These are phyloP conservation scores for Gardenia jasminoides DNA, from an alignment of 257 asterid species.

Conservation along the genomic window DNA sequence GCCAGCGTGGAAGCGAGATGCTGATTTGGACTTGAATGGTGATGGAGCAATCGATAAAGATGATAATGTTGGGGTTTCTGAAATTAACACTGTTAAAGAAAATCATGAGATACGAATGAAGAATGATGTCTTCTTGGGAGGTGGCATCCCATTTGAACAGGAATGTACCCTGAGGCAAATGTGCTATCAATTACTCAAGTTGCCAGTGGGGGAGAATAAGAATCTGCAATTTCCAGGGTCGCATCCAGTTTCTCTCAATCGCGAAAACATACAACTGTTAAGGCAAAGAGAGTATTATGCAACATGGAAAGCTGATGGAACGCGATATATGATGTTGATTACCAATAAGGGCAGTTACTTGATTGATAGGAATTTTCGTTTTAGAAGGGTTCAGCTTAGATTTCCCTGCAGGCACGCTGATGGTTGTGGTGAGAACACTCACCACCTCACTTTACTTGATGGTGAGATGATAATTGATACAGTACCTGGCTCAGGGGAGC, in stretches of 20 bases:
- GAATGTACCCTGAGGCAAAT: slow-evolving; percentile 55
- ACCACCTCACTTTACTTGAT: slow-evolving; percentile 84
- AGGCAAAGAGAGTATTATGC: slow-evolving; percentile 83
- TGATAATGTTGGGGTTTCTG: no score
- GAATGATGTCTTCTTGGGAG: slow-evolving; percentile 76
- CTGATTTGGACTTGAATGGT: no score
- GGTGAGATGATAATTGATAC: slow-evolving; percentile 90
- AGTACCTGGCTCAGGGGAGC: slow-evolving; percentile 56
- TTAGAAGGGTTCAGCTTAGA: slow-evolving; percentile 88
- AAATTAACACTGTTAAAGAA: no score
- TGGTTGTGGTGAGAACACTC: slow-evolving; percentile 52
- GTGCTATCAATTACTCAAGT: slow-evolving; percentile 63
- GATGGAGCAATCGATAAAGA: no score
- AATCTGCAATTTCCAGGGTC: slow-evolving; percentile 75
- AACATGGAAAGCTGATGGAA: slow-evolving; percentile 95
- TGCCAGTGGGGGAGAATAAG: slow-evolving; percentile 53
- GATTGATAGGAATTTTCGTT: slow-evolving; percentile 68
- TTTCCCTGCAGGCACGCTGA: slow-evolving; percentile 63
- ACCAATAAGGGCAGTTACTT: slow-evolving; percentile 82
- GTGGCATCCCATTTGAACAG: slow-evolving; percentile 64
- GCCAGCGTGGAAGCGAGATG: no score
- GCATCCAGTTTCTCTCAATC: slow-evolving; percentile 78
- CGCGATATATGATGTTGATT: slow-evolving; percentile 89
- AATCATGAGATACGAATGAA: slow-evolving; percentile 46
- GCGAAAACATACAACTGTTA: slow-evolving; percentile 72